phyloP scores from a whole-genome alignment of 2,329 filamentous ascomycete species.

The Penicillium sp. region DNA sequence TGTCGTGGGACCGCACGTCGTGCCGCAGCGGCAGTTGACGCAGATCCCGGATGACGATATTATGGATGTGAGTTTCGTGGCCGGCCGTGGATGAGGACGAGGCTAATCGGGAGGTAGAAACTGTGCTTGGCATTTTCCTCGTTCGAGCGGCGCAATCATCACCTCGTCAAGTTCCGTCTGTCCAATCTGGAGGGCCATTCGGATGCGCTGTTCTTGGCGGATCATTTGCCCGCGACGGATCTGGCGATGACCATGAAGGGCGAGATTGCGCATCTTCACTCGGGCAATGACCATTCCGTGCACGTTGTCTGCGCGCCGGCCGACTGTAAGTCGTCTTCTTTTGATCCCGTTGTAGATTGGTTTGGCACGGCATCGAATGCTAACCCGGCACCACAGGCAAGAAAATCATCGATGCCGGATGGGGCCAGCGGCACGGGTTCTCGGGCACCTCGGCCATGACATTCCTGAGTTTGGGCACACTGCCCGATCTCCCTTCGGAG shows the following conservation, averaged over 20 bases:
- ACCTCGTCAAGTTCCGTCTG: constrained; percentile 27
- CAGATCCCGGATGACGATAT: constrained; percentile 24
- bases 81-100: too few relatives aligned
- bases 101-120: constrained; percentile 20
- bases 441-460: constrained; percentile 60
- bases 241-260: constrained; percentile 48
- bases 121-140: constrained; percentile 20
- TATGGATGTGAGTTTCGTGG: constrained; percentile 22
- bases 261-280: constrained; percentile 78
- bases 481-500: constrained; percentile 22
- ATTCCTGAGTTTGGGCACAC: constrained; percentile 47
- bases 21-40: constrained; percentile 31
- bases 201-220: constrained; percentile 28
- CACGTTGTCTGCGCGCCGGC: constrained; percentile 77
- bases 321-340: constrained; percentile 54
- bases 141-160: constrained; percentile 25
- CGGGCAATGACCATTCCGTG: constrained; percentile 66
- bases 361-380: not conserved
- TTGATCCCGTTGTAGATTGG: too few relatives aligned
- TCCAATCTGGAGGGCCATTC: constrained; percentile 28
- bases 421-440: constrained; percentile 66
- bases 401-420: constrained; percentile 69
- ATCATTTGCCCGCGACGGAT: constrained; percentile 18
- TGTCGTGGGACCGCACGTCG: constrained; percentile 27
- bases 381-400: constrained; percentile 36